A percentile compares a stretch with the other conserved stretches of the same genome.
These are phyloP conservation scores for Ceratocystis ficicola DNA, from an alignment of 2,329 filamentous ascomycete genomes.

Conservation along the genomic window DNA sequence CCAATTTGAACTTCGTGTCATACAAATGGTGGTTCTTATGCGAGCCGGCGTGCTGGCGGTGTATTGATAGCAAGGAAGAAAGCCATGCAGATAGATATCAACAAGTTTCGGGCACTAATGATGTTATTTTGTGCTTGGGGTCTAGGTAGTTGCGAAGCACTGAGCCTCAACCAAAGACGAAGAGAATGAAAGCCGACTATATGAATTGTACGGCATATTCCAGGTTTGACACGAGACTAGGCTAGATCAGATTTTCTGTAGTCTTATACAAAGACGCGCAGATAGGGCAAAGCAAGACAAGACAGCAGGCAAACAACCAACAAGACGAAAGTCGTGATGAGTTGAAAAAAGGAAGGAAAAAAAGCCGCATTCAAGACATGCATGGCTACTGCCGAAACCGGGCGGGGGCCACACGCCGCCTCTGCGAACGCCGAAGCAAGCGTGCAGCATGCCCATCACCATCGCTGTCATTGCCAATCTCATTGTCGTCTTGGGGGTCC, in stretches of 20 bases:
- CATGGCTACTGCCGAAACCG: constrained; percentile 2
- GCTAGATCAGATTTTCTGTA: too few species aligned
- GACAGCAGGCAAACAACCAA: background rate
- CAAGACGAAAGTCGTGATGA: background rate
- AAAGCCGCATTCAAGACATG: background rate
- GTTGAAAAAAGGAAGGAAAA: background rate
- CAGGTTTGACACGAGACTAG: too few species aligned
- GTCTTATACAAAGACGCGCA: too few species aligned
- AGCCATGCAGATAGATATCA: background rate
- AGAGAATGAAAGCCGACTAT: background rate
- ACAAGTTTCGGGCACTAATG: too few species aligned
- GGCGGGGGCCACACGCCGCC: constrained; percentile 16
- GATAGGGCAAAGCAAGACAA: background rate
- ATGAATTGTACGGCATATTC: background rate
- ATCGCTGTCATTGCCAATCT: too few species aligned
- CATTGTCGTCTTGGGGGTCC: background rate
- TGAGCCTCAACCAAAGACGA: background rate
- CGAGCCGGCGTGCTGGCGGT: background rate
- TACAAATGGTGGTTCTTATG: background rate
- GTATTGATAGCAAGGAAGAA: background rate
- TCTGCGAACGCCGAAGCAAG: constrained; percentile 4
- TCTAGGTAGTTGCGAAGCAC: background rate
- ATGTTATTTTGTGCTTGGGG: background rate
- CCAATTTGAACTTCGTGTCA: background rate
- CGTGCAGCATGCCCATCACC: background rate